Conservation (phyloP, 176 grass and related monocot species). For the Stipa capillata region DNA sequence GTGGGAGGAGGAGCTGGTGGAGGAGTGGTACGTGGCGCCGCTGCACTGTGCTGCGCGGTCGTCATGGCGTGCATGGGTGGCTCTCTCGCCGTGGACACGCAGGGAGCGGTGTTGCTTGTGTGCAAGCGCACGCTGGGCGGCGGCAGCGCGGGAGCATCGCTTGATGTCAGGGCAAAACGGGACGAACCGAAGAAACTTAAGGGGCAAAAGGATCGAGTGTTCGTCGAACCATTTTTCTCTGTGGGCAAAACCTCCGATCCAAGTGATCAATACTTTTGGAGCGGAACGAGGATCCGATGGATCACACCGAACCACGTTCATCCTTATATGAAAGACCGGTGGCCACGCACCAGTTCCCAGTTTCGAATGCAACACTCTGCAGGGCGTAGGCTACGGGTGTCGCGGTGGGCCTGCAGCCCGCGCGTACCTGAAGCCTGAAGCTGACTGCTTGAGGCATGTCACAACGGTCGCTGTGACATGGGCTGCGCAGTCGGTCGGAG, state of each 20-base stretch:
- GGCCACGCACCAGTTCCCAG: not conserved
- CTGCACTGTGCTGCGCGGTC: conserved; percentile 8
- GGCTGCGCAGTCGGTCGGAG: no score
- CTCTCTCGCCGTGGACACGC: conserved; percentile 29
- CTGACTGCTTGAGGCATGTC: not conserved
- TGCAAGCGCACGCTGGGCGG: conserved; percentile 45
- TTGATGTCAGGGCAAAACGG: no score
- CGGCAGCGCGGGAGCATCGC: not conserved
- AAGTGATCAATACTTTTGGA: no score
- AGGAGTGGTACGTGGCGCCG: not conserved
- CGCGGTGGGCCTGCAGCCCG: no score
- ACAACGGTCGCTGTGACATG: no score
- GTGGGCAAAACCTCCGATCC: no score
- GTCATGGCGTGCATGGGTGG: conserved; percentile 7
- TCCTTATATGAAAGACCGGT: no score
- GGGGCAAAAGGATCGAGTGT: no score
- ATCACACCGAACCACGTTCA: no score
- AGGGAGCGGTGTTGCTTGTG: conserved; percentile 46
- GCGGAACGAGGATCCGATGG: no score
- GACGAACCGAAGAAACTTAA: no score
- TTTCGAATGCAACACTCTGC: not conserved
- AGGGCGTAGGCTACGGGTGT: not conserved
- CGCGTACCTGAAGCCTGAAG: not conserved
- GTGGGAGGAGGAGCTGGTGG: not conserved
- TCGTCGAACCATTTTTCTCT: no score